These are phyloP conservation scores for Suillus brevipes DNA, from an alignment of 768 basidiomycete species.

Conservation along the genomic window DNA sequence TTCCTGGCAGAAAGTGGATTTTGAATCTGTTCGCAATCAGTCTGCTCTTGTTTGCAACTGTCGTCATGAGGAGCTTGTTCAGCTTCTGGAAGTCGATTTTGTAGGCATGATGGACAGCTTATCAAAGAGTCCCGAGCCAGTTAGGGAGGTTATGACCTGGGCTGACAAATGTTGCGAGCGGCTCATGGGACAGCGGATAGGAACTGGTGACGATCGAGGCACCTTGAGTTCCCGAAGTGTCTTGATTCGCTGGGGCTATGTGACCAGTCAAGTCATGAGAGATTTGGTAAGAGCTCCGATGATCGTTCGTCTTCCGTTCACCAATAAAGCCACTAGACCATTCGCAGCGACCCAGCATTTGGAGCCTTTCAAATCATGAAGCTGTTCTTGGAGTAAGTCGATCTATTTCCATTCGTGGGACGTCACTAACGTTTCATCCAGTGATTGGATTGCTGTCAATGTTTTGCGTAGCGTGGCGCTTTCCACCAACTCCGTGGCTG, in stretches of 20 bases:
- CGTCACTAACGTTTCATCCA: constrained; percentile 33
- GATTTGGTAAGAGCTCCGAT: constrained; percentile 62
- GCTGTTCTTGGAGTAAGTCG: constrained; percentile 81
- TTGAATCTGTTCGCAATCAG: constrained; percentile 89
- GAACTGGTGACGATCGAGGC: constrained; percentile 67
- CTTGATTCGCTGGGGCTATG: constrained; percentile 89
- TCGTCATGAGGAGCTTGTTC: constrained; percentile 84
- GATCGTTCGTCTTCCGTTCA: not conserved
- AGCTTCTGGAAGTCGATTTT: constrained; percentile 84
- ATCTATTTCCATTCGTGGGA: constrained; percentile 8
- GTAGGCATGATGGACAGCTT: constrained; percentile 72
- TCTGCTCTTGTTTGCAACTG: constrained; percentile 93
- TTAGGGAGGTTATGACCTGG: constrained; percentile 87
- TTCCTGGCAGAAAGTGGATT: constrained; percentile 87
- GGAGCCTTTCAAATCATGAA: constrained; percentile 92
- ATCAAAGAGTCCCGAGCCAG: constrained; percentile 73
- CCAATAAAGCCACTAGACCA: constrained; percentile 59
- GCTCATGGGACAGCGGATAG: constrained; percentile 70
- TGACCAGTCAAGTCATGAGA: constrained; percentile 90
- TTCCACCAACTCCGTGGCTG: constrained; percentile 88
- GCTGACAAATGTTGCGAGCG: constrained; percentile 88
- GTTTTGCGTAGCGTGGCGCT: constrained; percentile 84
- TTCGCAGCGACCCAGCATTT: constrained; percentile 89
- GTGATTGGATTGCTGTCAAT: constrained; percentile 91
- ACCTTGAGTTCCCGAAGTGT: constrained; percentile 86